These are phyloP conservation scores for Claviceps sp. DNA, from an alignment of 2,329 filamentous ascomycete species.

Conservation along the genomic window DNA sequence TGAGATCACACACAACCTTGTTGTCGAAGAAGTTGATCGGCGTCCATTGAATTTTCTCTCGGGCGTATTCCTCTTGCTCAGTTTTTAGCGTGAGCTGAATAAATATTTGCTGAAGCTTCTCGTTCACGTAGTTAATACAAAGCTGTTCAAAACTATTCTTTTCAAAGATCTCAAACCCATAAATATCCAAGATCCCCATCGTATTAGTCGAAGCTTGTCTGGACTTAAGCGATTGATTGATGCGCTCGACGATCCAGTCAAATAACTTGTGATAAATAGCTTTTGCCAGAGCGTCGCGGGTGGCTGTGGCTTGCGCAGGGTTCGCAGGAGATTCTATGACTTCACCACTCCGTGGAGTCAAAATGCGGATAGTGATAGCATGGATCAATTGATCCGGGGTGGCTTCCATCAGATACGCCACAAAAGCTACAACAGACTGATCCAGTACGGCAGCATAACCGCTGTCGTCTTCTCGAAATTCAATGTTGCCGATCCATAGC, in stretches of 20 bases:
- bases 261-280: slow-evolving; percentile 97
- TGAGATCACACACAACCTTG: slow-evolving; percentile 95
- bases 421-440: slow-evolving; percentile 83
- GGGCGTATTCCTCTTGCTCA: slow-evolving; percentile 92
- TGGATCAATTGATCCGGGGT: slow-evolving; percentile 68
- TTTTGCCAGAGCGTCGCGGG: slow-evolving; percentile 83
- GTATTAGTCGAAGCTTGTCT: slow-evolving; percentile 64
- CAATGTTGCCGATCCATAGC: slow-evolving; percentile 88
- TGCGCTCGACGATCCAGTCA: slow-evolving; percentile 91
- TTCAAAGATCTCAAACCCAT: slow-evolving; percentile 98
- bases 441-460: slow-evolving; percentile 81
- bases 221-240: slow-evolving; percentile 79
- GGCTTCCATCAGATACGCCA: slow-evolving; percentile 87
- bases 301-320: slow-evolving; percentile 69
- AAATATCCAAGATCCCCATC: slow-evolving; percentile 96
- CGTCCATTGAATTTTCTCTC: slow-evolving; percentile 96
- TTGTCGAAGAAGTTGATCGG: slow-evolving; percentile 99
- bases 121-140: slow-evolving; percentile 99
- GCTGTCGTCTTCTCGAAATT: slow-evolving; percentile 77
- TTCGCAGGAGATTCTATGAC: slow-evolving; percentile 70
- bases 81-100: slow-evolving; percentile 94
- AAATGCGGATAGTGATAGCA: slow-evolving; percentile 76
- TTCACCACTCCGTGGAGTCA: slow-evolving; percentile 55
- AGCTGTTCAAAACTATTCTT: slow-evolving; percentile 98
- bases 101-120: slow-evolving; percentile 98